Evolutionary conservation across 495 filamentous ascomycete genomes (phyloP).

Genomic region (Jackrogersella multiformis): DNA sequence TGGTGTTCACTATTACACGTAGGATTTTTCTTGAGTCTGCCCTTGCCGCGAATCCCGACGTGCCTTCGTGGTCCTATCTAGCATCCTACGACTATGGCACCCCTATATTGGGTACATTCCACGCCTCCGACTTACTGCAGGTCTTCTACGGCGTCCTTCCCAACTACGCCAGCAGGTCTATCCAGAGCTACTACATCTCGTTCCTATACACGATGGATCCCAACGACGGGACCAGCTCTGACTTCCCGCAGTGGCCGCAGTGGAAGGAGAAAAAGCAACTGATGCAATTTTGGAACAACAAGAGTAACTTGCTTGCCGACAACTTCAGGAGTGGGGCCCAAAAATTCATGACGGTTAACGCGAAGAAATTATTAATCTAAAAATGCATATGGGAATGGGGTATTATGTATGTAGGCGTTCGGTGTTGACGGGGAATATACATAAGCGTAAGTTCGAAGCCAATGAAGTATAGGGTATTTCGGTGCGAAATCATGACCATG

Average conservation of each 20-base stretch:
- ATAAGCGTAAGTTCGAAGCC: neutral
- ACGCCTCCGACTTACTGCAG: slow-evolving; percentile 71
- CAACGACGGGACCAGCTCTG: slow-evolving; percentile 57
- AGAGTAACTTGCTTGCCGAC: slow-evolving; percentile 61
- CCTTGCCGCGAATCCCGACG: slow-evolving; percentile 56
- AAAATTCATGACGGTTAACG: slow-evolving; percentile 59
- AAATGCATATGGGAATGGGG: slow-evolving; percentile 17
- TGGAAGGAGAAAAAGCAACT: slow-evolving; percentile 63
- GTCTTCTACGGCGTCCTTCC: slow-evolving; percentile 70
- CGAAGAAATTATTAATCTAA: slow-evolving; percentile 61
- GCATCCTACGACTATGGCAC: slow-evolving; percentile 72
- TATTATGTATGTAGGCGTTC: slow-evolving; percentile 2
- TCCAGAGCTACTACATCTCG: slow-evolving; percentile 70
- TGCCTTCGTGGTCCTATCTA: slow-evolving; percentile 77
- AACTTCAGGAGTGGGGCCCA: slow-evolving; percentile 64
- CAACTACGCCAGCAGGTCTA: slow-evolving; percentile 67
- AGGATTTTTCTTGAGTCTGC: slow-evolving; percentile 63
- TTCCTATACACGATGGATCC: slow-evolving; percentile 74
- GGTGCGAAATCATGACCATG: neutral
- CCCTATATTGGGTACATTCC: slow-evolving; percentile 76
- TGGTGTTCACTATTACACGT: slow-evolving; percentile 71
- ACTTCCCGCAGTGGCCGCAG: slow-evolving; percentile 66
- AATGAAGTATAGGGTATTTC: neutral
- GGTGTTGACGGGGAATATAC: neutral
- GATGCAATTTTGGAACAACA: slow-evolving; percentile 64